A percentile compares a stretch with the other conserved stretches of the same genome.
These are phyloP conservation scores for Dianthus caryophyllus DNA, from an alignment of 148 eudicot species.

Conservation along the genomic window DNA sequence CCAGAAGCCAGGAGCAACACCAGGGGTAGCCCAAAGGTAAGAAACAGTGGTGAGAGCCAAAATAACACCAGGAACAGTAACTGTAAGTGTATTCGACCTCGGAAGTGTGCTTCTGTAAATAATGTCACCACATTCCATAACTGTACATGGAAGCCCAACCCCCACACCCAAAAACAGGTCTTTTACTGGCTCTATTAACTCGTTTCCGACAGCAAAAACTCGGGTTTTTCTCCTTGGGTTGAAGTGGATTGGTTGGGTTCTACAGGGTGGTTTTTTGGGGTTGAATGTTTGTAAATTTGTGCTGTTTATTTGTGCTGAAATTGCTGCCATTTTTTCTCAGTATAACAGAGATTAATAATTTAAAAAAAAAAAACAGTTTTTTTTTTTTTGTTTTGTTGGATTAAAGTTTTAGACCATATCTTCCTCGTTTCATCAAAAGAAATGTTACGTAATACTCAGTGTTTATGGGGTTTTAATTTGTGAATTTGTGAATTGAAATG, in stretches of 20 bases:
- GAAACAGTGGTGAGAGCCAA: conserved; percentile 74
- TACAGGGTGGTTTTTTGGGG: conserved; percentile 42
- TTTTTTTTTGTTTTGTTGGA: not conserved
- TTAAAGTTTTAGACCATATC: not conserved
- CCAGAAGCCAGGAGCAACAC: conserved; percentile 97
- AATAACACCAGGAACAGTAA: conserved; percentile 72
- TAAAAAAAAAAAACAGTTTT: no score
- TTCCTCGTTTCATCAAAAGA: conserved; percentile 4
- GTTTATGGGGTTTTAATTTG: no score
- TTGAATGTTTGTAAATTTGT: conserved; percentile 36
- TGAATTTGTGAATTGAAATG: not conserved
- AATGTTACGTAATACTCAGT: no score
- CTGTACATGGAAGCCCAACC: conserved; percentile 96
- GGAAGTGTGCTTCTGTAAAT: conserved; percentile 94
- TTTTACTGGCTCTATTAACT: conserved; percentile 40
- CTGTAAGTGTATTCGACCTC: conserved; percentile 52
- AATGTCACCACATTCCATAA: conserved; percentile 96
- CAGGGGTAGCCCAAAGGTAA: conserved; percentile 97
- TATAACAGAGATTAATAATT: not conserved
- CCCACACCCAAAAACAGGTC: conserved; percentile 92
- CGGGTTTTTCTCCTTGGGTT: conserved; percentile 31
- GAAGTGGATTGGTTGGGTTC: conserved; percentile 31
- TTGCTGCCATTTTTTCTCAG: conserved; percentile 47
- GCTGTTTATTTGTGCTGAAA: conserved; percentile 33
- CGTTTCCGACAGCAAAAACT: conserved; percentile 41